These are phyloP conservation scores for Metschnikowia drakensbergensis DNA, from an alignment of 805 yeast species.

Conservation along the genomic window DNA sequence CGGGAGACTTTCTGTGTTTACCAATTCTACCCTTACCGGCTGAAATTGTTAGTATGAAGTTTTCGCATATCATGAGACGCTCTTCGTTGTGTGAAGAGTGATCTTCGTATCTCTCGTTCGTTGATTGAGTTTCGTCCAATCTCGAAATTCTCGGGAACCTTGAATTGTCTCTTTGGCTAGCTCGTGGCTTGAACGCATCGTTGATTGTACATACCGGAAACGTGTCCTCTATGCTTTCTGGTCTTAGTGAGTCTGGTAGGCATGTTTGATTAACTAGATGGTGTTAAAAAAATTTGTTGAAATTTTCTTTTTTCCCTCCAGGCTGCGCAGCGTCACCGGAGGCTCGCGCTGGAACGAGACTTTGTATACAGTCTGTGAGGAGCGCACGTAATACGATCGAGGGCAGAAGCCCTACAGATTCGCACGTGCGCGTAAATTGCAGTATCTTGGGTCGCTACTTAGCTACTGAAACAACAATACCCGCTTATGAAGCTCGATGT, in stretches of 20 bases:
- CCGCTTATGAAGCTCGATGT: not conserved
- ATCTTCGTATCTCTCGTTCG: not conserved
- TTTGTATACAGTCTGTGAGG: not conserved
- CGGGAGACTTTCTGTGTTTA: conserved; percentile 99
- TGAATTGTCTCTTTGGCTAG: not conserved
- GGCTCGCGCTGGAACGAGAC: conserved; percentile 5
- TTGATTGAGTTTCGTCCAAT: not conserved
- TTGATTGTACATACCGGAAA: conserved; percentile 78
- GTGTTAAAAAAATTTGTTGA: conserved; percentile 8
- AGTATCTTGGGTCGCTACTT: not conserved
- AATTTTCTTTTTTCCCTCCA: conserved; percentile 13
- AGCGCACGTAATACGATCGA: conserved; percentile 5
- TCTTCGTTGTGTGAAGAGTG: not conserved
- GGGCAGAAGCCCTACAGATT: conserved; percentile 11
- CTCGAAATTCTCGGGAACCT: not conserved
- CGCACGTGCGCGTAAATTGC: conserved; percentile 13
- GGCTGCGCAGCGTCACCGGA: conserved; percentile 8
- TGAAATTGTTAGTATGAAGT: conserved; percentile 38
- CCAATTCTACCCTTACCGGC: conserved; percentile 99
- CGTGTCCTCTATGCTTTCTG: conserved; percentile 99
- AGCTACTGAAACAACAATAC: not conserved
- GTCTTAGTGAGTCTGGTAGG: conserved; percentile 99
- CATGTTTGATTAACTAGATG: conserved; percentile 47
- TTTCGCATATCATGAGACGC: not conserved
- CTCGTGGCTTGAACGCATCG: not conserved